These are phyloP conservation scores for Lizanozyma gosingica DNA, from an alignment of 1,139 yeast species.

Conservation along the genomic window DNA sequence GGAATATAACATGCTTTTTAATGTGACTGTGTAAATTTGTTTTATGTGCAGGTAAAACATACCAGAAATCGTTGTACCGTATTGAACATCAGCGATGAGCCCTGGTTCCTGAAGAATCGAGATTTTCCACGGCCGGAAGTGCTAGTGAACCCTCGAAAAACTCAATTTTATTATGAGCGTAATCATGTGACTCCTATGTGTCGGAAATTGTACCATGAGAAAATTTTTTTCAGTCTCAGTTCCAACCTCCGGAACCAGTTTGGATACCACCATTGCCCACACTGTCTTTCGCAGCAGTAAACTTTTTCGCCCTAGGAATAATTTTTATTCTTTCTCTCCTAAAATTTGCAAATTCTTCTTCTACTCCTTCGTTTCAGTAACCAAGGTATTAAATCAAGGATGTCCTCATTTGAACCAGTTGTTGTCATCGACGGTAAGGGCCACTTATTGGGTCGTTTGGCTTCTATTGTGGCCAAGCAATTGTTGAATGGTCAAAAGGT, in stretches of 20 bases:
- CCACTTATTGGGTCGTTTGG: slow-evolving; percentile 99
- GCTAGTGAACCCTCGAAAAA: no score
- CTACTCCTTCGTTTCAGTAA: neutral
- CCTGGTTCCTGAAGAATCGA: neutral
- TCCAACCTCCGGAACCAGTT: no score
- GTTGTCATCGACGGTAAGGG: slow-evolving; percentile 99
- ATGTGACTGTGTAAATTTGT: no score
- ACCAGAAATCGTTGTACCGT: no score
- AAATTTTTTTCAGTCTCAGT: no score
- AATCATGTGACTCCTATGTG: neutral
- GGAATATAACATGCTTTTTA: no score
- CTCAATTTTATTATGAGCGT: neutral
- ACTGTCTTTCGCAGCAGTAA: no score
- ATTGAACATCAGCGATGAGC: no score
- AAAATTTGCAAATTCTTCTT: neutral
- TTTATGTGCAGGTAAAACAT: no score
- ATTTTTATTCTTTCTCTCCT: neutral
- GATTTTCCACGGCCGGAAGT: neutral
- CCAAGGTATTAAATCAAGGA: slow-evolving; percentile 18
- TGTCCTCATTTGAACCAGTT: slow-evolving; percentile 94
- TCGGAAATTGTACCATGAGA: neutral
- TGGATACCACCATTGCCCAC: no score
- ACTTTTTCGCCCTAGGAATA: neutral
- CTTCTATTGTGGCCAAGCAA: slow-evolving; percentile 98
- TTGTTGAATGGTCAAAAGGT: slow-evolving; percentile 96